Evolutionary conservation across 495 filamentous ascomycete genomes (phyloP).

Genomic region (Cercophora samala): DNA sequence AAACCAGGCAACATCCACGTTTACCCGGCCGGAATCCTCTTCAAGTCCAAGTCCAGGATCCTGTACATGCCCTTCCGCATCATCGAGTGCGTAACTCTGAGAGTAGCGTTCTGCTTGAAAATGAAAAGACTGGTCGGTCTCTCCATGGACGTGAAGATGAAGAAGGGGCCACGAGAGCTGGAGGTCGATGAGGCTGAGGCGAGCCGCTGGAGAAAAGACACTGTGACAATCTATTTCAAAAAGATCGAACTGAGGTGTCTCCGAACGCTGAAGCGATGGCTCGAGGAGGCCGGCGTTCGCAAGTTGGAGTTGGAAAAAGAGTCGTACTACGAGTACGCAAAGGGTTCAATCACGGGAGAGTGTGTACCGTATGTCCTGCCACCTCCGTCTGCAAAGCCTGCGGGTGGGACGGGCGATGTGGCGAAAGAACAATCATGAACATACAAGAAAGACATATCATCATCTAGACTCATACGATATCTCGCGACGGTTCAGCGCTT

Average conservation of each 20-base stretch:
- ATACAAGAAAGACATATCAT: no score
- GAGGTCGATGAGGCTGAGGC: background rate
- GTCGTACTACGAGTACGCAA: background rate
- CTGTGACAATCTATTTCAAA: background rate
- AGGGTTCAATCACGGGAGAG: background rate
- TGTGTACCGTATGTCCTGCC: background rate
- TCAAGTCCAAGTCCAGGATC: background rate
- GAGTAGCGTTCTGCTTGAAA: background rate
- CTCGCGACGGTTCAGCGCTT: no score
- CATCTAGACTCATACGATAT: no score
- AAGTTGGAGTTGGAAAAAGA: background rate
- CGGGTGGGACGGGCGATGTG: no score
- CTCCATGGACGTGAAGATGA: background rate
- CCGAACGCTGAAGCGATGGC: background rate
- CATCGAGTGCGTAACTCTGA: background rate
- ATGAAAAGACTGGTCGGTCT: background rate
- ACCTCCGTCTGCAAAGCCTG: no score
- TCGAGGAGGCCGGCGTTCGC: background rate
- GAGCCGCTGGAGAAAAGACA: background rate
- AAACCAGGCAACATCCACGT: background rate
- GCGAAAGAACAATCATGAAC: no score
- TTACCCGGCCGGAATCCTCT: background rate
- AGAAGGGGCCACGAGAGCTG: background rate
- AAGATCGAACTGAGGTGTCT: background rate
- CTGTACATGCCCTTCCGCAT: background rate